A percentile compares a stretch with the other conserved stretches of the same genome.
Conservation (phyloP, 2,329 filamentous ascomycete species). For the Neofusicoccum ribis region DNA sequence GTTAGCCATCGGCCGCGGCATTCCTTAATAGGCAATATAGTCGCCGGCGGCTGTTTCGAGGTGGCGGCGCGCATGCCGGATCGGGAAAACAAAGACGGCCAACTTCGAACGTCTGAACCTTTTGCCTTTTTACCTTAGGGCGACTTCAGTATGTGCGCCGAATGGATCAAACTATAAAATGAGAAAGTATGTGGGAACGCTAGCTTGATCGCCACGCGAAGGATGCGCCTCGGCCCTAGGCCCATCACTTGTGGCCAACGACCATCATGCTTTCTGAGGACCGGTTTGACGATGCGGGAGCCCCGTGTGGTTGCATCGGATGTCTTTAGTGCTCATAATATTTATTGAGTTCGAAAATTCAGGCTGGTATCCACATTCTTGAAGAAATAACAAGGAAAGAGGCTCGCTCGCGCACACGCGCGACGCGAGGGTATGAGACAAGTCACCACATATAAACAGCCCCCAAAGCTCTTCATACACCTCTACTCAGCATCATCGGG, state of each 20-base stretch:
- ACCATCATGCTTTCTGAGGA: too few species aligned
- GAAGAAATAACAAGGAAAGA: neutral
- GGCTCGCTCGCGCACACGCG: too few species aligned
- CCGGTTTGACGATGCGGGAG: too few species aligned
- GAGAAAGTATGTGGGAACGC: neutral
- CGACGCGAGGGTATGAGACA: too few species aligned
- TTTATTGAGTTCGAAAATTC: neutral
- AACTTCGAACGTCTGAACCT: neutral
- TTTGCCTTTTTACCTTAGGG: neutral
- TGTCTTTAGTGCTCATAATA: neutral
- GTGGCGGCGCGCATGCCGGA: neutral
- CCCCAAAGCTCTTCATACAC: neutral
- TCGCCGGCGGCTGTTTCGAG: neutral
- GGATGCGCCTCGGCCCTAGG: neutral
- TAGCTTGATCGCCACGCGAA: neutral
- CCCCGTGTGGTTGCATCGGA: too few species aligned
- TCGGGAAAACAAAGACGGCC: neutral
- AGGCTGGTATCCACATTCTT: slow-evolving; percentile 6
- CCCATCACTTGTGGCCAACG: neutral
- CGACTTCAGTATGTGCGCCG: neutral
- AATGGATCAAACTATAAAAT: neutral
- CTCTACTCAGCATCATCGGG: slow-evolving; percentile 73
- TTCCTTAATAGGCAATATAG: neutral
- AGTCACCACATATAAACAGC: neutral
- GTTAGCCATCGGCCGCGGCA: too few species aligned